A percentile compares a stretch with the other conserved stretches of the same genome.
Evolutionary conservation across 768 basidiomycete genomes (phyloP).

Genomic region (Termitomyces sp.): DNA sequence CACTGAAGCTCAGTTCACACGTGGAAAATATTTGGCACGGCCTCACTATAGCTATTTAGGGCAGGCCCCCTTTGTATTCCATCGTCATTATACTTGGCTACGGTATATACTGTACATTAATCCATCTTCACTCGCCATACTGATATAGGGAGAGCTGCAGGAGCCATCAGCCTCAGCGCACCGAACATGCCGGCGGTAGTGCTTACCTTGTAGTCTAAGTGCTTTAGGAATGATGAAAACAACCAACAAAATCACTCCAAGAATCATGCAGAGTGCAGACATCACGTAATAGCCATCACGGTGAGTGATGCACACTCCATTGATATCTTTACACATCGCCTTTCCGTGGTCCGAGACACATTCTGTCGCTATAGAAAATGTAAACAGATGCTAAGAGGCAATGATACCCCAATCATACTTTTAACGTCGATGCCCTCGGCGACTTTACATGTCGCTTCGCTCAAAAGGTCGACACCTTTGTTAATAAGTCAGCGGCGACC

Average conservation of each 20-base stretch:
- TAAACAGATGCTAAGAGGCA: neutral
- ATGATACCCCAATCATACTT: slow-evolving; percentile 39
- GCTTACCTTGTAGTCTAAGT: slow-evolving; percentile 79
- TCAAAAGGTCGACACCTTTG: slow-evolving; percentile 84
- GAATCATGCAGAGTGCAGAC: slow-evolving; percentile 70
- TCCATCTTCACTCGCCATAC: slow-evolving; percentile 69
- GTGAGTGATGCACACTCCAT: slow-evolving; percentile 79
- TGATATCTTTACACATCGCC: slow-evolving; percentile 66
- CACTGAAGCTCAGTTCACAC: slow-evolving; percentile 33
- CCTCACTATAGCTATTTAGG: slow-evolving; percentile 33
- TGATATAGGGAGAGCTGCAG: slow-evolving; percentile 61
- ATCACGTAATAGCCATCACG: slow-evolving; percentile 92
- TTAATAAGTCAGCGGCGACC: slow-evolving; percentile 14
- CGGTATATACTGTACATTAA: slow-evolving; percentile 10
- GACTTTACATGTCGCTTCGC: slow-evolving; percentile 79
- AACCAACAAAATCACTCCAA: slow-evolving; percentile 75
- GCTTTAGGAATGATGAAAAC: slow-evolving; percentile 84
- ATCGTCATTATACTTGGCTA: slow-evolving; percentile 3
- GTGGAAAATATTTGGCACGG: slow-evolving; percentile 37
- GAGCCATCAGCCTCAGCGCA: slow-evolving; percentile 8
- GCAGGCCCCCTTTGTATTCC: slow-evolving; percentile 26
- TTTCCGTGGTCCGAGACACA: slow-evolving; percentile 95
- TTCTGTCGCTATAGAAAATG: slow-evolving; percentile 58
- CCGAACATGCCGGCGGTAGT: neutral
- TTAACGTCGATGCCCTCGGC: slow-evolving; percentile 53